Base-by-base conservation (phyloP, 352 stramenopile species). In the Globisporangium emineosum region DNA sequence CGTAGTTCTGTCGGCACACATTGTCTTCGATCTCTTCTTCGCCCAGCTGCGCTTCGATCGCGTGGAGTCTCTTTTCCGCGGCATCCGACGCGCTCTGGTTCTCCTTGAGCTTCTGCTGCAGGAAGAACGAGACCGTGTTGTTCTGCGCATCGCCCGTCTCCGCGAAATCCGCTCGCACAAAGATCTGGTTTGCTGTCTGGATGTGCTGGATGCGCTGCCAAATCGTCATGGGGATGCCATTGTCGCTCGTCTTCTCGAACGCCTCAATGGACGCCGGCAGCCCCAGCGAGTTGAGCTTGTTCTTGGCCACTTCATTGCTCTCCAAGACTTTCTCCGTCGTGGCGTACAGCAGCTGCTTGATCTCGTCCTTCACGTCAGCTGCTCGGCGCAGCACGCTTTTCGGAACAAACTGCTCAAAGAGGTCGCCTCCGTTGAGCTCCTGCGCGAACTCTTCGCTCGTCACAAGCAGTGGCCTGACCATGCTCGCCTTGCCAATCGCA, bases 251-350 rank as follows among this genome's bases (percentile, higher is more conserved):
- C 61, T 84, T 79, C 47, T 91, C 81, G 59, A 89, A 89, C 8
- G 86, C 86, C 62, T 94, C 86, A 51, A 94, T 89, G 5, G 86
- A 88, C 12, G 86, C 86, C 29, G 86, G 86, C 3, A 94, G 69
- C 0, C 81, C 81, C 57, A 94, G 65, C n/a, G 57, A 62, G 17
- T 80, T 68, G 25, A 94, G 71, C 45, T 81, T 76, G 29, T 76
- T 66, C 59, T 89, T 88, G 4, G 69, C 69, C 40, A 57, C 54
- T 23, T 90, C 81, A 33, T 81, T 91, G 19, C 65, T 79, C 19
- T 75, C 73, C 3, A 66, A 72, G 9, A 89, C 80, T 7, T 76
- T 75, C 43, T 79, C 70, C 1, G 69, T 71, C 40, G 77, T 77
- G 32, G 68, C 32, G 23, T 70, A 61, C 25, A 94, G 53, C 57